These are phyloP conservation scores for Pseudonitzschia delicatissima DNA, from an alignment of 108 stramenopile species.

Conservation along the genomic window DNA sequence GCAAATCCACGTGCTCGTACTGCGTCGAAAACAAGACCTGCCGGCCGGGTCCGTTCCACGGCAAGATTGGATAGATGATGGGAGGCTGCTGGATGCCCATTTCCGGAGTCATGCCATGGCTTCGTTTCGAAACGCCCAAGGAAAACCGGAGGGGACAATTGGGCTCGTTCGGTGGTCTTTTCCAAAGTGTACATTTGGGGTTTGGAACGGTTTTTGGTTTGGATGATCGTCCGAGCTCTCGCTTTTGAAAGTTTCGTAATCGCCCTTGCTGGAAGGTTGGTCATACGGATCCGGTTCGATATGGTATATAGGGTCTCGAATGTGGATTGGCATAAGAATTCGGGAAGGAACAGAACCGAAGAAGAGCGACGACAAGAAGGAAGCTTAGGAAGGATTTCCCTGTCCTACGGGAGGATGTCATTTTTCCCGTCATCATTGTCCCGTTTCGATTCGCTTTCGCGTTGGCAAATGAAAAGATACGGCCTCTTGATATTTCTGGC, in stretches of 20 bases:
- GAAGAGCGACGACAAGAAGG: background rate
- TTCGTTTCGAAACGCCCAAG: slow-evolving; percentile 51
- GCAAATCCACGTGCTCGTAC: slow-evolving; percentile 77
- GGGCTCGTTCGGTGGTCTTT: background rate
- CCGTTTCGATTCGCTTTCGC: no score
- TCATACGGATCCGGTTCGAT: slow-evolving; percentile 72
- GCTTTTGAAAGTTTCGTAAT: background rate
- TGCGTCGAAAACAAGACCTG: slow-evolving; percentile 72
- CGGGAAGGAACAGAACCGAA: no score
- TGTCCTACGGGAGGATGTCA: no score
- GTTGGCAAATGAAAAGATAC: no score
- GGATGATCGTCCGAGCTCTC: background rate
- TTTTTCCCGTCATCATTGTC: no score
- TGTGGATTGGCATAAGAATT: slow-evolving; percentile 52
- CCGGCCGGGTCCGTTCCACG: slow-evolving; percentile 67
- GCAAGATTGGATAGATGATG: slow-evolving; percentile 68
- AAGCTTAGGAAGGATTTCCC: no score
- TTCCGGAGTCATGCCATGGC: slow-evolving; percentile 27
- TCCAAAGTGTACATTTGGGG: slow-evolving; percentile 7
- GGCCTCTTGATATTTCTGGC: no score
- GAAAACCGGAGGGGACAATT: slow-evolving; percentile 72
- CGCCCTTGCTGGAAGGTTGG: slow-evolving; percentile 23
- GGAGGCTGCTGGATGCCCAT: slow-evolving; percentile 45
- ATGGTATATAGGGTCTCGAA: slow-evolving; percentile 76
- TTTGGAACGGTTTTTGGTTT: slow-evolving; percentile 1